These are phyloP conservation scores for Exophiala phaeomuriformis DNA, from an alignment of 2,329 filamentous ascomycete genomes.

Conservation along the genomic window DNA sequence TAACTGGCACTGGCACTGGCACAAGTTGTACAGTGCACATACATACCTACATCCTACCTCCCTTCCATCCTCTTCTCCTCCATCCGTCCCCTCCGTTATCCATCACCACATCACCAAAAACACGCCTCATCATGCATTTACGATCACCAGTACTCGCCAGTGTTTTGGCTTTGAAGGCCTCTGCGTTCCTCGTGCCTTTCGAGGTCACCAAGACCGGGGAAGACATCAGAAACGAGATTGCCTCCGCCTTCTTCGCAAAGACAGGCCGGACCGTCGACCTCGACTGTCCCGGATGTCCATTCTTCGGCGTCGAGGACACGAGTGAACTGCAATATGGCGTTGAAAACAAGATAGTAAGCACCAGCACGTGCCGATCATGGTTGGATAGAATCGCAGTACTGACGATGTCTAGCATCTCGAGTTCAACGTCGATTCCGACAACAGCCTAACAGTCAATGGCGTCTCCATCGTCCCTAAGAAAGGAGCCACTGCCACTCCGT, in stretches of 20 bases:
- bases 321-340: conserved; percentile 10
- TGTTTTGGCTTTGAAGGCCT: conserved; percentile 16
- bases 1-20: too few relatives aligned
- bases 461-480: conserved; percentile 15
- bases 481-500: conserved; percentile 6
- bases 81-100: not conserved
- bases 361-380: not conserved
- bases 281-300: conserved; percentile 25
- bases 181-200: conserved; percentile 26
- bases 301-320: conserved; percentile 12
- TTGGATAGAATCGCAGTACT: conserved; percentile 2
- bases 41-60: too few relatives aligned
- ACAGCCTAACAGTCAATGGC: conserved; percentile 22
- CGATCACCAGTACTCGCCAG: conserved; percentile 24
- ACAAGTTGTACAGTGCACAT: too few relatives aligned
- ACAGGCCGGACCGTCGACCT: conserved; percentile 18
- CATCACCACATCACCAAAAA: not conserved
- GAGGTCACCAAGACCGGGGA: conserved; percentile 19
- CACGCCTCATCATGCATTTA: conserved; percentile 16
- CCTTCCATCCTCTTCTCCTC: not conserved
- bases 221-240: conserved; percentile 14
- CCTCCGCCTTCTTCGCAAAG: conserved; percentile 3
- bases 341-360: conserved; percentile 24
- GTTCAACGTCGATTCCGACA: conserved; percentile 15
- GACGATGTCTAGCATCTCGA: conserved; percentile 20